Conservation (phyloP, 139 green algal genomes). For the Tetratostichococcus sp. region DNA sequence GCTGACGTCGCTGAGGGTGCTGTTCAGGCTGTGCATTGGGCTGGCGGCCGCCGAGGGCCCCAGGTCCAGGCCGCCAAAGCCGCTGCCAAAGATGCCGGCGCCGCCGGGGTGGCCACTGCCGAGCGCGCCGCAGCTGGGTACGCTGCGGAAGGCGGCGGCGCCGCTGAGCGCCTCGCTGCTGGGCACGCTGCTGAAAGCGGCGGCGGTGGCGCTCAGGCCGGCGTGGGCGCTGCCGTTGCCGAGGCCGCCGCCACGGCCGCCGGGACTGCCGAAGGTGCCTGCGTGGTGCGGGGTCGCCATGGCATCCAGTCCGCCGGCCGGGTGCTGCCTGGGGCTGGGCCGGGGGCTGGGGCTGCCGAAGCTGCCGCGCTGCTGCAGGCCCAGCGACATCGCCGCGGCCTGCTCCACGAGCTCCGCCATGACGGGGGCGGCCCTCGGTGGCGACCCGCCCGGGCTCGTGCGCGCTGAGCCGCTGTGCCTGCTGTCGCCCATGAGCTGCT, state of each 20-base stretch:
- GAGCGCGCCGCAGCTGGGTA: neutral
- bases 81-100: neutral
- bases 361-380: too few relatives aligned
- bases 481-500: neutral
- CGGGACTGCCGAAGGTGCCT: too few relatives aligned
- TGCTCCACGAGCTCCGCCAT: neutral
- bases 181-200: too few relatives aligned
- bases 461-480: neutral
- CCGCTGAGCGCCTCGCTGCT: neutral
- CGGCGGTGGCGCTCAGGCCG: too few relatives aligned
- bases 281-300: too few relatives aligned
- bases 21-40: neutral
- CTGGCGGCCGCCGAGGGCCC: neutral
- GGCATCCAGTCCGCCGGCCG: too few relatives aligned
- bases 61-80: neutral
- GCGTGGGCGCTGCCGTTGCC: too few relatives aligned
- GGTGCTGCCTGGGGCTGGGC: too few relatives aligned
- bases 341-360: too few relatives aligned
- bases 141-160: too few relatives aligned
- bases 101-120: too few relatives aligned
- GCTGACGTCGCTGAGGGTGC: neutral
- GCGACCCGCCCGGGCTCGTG: neutral
- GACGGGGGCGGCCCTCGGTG: neutral
- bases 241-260: neutral
- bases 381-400: neutral